Conservation (phyloP, 2,329 filamentous ascomycete species). For the Lachnellula subtilissima region DNA sequence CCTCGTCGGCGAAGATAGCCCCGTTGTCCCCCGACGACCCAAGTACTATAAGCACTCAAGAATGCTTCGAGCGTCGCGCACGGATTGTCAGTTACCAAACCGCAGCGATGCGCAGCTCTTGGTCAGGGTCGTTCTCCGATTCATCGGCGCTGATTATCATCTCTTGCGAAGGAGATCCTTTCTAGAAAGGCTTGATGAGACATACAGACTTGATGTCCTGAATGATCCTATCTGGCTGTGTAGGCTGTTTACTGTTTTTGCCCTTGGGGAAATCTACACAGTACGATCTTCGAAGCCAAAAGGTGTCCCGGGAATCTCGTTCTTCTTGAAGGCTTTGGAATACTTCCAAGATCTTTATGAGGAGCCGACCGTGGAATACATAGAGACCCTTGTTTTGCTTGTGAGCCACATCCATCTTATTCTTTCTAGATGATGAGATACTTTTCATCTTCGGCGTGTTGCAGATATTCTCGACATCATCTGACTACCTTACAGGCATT, state of each 20-base stretch:
- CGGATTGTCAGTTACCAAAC: constrained; percentile 33
- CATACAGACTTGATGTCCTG: constrained; percentile 33
- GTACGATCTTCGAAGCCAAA: constrained; percentile 31
- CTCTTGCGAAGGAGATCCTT: constrained; percentile 35
- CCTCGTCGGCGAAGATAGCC: constrained; percentile 30
- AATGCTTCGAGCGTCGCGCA: constrained; percentile 15
- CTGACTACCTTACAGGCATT: constrained; percentile 23
- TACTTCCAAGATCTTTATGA: constrained; percentile 40
- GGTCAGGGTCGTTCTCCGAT: constrained; percentile 34
- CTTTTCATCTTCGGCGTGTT: no score
- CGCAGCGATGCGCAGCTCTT: constrained; percentile 34
- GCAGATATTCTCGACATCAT: constrained; percentile 7
- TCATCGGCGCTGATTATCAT: constrained; percentile 35
- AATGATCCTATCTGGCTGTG: constrained; percentile 35
- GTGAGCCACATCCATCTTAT: constrained; percentile 22
- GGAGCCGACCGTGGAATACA: constrained; percentile 39
- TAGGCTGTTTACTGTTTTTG: constrained; percentile 42
- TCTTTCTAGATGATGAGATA: background rate
- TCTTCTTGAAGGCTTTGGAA: constrained; percentile 38
- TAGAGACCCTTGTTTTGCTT: constrained; percentile 38
- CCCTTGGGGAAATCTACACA: constrained; percentile 42
- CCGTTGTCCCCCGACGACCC: constrained; percentile 27
- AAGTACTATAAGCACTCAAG: background rate
- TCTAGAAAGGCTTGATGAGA: constrained; percentile 34
- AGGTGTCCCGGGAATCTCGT: constrained; percentile 39